A percentile compares a stretch with the other conserved stretches of the same genome.
phyloP scores from a whole-genome alignment of 352 stramenopile genomes.

The Lagenidium giganteum region DNA sequence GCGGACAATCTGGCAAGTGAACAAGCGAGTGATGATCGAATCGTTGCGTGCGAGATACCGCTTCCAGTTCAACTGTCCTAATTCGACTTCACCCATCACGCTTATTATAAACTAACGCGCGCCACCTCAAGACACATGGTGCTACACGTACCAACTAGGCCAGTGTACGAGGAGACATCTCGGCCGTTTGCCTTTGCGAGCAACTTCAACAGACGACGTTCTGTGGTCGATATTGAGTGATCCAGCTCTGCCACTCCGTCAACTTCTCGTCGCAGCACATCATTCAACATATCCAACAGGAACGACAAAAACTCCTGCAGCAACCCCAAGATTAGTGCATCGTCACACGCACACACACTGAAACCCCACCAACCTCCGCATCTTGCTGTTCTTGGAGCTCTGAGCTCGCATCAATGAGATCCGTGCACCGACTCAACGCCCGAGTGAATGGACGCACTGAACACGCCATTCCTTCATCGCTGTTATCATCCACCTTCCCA shows the following conservation, averaged over 20 bases:
- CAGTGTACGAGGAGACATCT: conserved; percentile 50
- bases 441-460: conserved; percentile 22
- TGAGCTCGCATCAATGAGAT: conserved; percentile 28
- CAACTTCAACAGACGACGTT: too few relatives aligned
- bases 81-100: conserved; percentile 34
- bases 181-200: too few relatives aligned
- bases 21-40: conserved; percentile 67
- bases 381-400: conserved; percentile 73
- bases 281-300: conserved; percentile 62
- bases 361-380: conserved; percentile 29
- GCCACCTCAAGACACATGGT: too few relatives aligned
- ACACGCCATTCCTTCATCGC: too few relatives aligned
- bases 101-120: too few relatives aligned
- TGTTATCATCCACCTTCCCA: too few relatives aligned
- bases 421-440: conserved; percentile 38
- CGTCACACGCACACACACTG: background rate
- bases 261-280: conserved; percentile 27
- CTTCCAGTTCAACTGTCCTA: conserved; percentile 57
- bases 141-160: conserved; percentile 56
- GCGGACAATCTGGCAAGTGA: conserved; percentile 69
- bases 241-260: too few relatives aligned
- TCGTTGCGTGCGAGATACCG: conserved; percentile 50
- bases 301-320: conserved; percentile 68
- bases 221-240: too few relatives aligned
- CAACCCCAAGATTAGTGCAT: conserved; percentile 1